phyloP scores from a whole-genome alignment of 768 basidiomycete genomes.

The Auricularia sp. region DNA sequence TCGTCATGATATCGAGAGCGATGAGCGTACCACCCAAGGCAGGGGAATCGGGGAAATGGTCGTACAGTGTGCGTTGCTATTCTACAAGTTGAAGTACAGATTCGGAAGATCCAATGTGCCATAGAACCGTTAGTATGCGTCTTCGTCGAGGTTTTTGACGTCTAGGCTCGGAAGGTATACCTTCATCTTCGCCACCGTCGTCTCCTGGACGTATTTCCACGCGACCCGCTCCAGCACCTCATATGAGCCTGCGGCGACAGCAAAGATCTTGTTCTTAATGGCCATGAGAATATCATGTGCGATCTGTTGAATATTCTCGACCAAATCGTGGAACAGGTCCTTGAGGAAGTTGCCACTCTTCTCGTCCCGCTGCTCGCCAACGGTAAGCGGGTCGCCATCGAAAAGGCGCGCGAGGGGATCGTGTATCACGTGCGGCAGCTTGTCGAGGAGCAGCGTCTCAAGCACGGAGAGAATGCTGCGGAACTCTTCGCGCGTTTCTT shows the following conservation, averaged over 20 bases:
- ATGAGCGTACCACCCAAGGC: no score
- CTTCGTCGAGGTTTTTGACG: neutral
- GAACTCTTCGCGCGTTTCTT: conserved; percentile 1
- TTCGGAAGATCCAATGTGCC: no score
- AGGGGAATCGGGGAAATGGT: no score
- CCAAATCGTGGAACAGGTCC: neutral
- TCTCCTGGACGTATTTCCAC: neutral
- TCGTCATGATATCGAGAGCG: no score
- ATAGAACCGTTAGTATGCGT: neutral
- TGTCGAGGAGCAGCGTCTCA: neutral
- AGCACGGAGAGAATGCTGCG: neutral
- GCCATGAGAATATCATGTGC: conserved; percentile 1
- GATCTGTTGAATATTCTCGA: neutral
- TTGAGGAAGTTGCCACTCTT: neutral
- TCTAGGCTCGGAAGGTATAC: neutral
- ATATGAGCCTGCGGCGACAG: neutral
- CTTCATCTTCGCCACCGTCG: conserved; percentile 1
- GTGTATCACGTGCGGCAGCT: neutral
- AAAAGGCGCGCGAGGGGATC: neutral
- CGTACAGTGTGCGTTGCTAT: no score
- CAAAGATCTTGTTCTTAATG: conserved; percentile 1
- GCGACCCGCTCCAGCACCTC: conserved; percentile 1
- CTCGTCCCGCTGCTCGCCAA: neutral
- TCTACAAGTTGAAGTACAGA: no score
- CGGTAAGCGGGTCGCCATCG: neutral